Percentiles rank a stretch among this genome's conserved stretches.
phyloP scores from a whole-genome alignment of 352 stramenopile species.

The Lagenidium giganteum region DNA sequence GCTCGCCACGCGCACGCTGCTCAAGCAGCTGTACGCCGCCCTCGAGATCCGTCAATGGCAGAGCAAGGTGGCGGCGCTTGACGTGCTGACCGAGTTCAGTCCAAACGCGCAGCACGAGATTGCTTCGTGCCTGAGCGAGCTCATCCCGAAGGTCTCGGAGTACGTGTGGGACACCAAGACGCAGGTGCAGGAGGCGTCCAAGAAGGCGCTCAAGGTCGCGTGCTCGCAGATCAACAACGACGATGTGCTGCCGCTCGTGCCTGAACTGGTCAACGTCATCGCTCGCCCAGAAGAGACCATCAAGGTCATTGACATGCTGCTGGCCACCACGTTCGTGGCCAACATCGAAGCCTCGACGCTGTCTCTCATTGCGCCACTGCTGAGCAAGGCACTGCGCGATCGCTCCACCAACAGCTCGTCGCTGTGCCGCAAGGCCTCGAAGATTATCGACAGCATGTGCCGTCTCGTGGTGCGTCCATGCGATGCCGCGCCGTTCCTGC shows the following conservation, averaged over 20 bases:
- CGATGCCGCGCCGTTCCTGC: conserved; percentile 89
- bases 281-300: conserved; percentile 88
- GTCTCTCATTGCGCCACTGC: conserved; percentile 86
- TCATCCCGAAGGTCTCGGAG: conserved; percentile 85
- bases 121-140: conserved; percentile 76
- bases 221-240: conserved; percentile 90
- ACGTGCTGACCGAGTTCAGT: conserved; percentile 76
- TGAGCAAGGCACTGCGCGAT: conserved; percentile 89
- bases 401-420: conserved; percentile 89
- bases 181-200: conserved; percentile 85
- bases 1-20: conserved; percentile 47
- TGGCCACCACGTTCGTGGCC: conserved; percentile 90
- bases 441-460: conserved; percentile 94
- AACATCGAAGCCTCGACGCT: conserved; percentile 90
- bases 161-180: conserved; percentile 94
- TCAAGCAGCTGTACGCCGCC: conserved; percentile 52
- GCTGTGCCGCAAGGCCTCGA: conserved; percentile 87
- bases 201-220: conserved; percentile 66
- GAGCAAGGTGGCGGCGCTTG: conserved; percentile 82
- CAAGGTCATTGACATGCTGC: conserved; percentile 87
- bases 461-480: conserved; percentile 81
- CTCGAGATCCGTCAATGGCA: conserved; percentile 76
- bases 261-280: conserved; percentile 88
- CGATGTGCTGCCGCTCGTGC: conserved; percentile 87
- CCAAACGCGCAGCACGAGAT: conserved; percentile 62